These are phyloP conservation scores for Penicillium griseofulvum DNA, from an alignment of 2,329 filamentous ascomycete species.

Conservation along the genomic window DNA sequence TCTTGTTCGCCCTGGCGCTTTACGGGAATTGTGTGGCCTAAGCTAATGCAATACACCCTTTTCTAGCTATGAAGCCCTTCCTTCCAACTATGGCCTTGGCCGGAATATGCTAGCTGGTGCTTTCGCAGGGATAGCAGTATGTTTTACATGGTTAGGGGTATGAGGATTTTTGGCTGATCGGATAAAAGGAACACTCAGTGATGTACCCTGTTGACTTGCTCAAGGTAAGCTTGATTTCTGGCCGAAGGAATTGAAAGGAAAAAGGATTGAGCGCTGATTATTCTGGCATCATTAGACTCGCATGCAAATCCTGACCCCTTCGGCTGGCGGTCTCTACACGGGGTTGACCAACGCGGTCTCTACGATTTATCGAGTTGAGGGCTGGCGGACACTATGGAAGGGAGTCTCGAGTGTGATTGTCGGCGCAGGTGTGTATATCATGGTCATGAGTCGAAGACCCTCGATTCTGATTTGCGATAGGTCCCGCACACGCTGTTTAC, in stretches of 20 bases:
- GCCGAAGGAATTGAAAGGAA: not conserved
- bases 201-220: slow-evolving; percentile 99
- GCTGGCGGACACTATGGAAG: slow-evolving; percentile 88
- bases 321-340: slow-evolving; percentile 75
- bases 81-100: slow-evolving; percentile 86
- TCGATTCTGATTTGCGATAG: slow-evolving; percentile 48
- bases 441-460: not conserved
- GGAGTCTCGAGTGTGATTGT: slow-evolving; percentile 95
- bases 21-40: slow-evolving; percentile 3
- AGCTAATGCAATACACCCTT: slow-evolving; percentile 24
- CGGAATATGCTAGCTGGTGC: slow-evolving; percentile 96
- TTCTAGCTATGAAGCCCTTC: slow-evolving; percentile 81
- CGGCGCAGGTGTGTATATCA: slow-evolving; percentile 70
- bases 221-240: slow-evolving; percentile 64
- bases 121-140: slow-evolving; percentile 91
- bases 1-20: not conserved
- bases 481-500: slow-evolving; percentile 94
- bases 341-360: slow-evolving; percentile 90
- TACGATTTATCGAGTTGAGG: slow-evolving; percentile 87
- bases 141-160: slow-evolving; percentile 31
- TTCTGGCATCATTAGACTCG: slow-evolving; percentile 65
- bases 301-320: slow-evolving; percentile 93
- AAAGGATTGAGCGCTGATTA: slow-evolving; percentile 14
- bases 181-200: slow-evolving; percentile 82
- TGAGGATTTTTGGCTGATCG: slow-evolving; percentile 14